These are phyloP conservation scores for Aspergillus sp. DNA, from an alignment of 2,329 filamentous ascomycete genomes.

Conservation along the genomic window DNA sequence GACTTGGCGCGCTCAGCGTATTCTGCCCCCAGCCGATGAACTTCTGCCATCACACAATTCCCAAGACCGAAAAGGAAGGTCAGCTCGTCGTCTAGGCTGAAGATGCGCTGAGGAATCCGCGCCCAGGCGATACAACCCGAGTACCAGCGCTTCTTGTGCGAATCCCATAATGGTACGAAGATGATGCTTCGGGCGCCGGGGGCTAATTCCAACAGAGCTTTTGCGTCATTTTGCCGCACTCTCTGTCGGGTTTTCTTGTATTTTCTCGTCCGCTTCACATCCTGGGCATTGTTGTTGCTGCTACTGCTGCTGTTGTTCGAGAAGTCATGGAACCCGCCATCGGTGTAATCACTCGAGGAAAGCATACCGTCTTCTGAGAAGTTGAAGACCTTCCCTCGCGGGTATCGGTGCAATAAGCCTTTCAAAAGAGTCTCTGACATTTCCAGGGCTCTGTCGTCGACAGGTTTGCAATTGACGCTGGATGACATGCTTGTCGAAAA, in stretches of 20 bases:
- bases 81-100: conserved; percentile 22
- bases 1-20: conserved; percentile 26
- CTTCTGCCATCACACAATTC: conserved; percentile 29
- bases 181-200: conserved; percentile 21
- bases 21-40: conserved; percentile 23
- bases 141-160: conserved; percentile 23
- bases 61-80: conserved; percentile 24
- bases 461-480: conserved; percentile 21
- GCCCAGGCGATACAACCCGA: conserved; percentile 25
- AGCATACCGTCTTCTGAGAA: conserved; percentile 36
- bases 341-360: conserved; percentile 14
- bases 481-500: conserved; percentile 6
- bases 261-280: not conserved
- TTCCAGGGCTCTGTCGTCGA: conserved; percentile 8
- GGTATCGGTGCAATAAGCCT: conserved; percentile 40
- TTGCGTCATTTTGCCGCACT: conserved; percentile 12
- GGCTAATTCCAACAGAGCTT: conserved; percentile 15
- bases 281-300: not conserved
- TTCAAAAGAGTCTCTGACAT: conserved; percentile 37
- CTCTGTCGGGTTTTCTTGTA: conserved; percentile 9
- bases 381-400: conserved; percentile 43
- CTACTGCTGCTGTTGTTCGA: not conserved
- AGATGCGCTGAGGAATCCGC: conserved; percentile 18
- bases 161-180: conserved; percentile 30
- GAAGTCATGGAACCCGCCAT: conserved; percentile 4